Conservation (phyloP, 2,329 filamentous ascomycete genomes). For the Dothideomycetes sp. region DNA sequence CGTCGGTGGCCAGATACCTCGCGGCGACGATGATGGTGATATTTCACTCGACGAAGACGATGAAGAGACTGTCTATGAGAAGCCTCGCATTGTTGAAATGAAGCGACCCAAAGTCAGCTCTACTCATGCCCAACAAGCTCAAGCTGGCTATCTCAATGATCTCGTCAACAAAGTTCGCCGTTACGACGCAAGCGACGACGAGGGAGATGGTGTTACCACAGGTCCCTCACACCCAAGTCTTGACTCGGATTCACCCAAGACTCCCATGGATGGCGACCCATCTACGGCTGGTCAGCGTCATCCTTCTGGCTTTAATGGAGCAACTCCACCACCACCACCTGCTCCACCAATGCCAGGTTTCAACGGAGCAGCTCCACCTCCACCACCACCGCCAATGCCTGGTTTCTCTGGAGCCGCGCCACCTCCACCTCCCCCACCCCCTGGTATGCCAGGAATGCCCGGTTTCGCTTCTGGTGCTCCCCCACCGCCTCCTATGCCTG, state of each 20-base stretch:
- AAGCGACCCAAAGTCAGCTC: constrained; percentile 58
- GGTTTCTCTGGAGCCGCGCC: constrained; percentile 35
- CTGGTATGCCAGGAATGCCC: constrained; percentile 40
- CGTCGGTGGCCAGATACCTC: constrained; percentile 27
- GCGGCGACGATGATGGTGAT: constrained; percentile 28
- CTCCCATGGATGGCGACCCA: constrained; percentile 50
- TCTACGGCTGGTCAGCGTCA: too few relatives aligned
- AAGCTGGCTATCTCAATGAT: constrained; percentile 50
- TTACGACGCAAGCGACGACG: constrained; percentile 64
- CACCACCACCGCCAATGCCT: constrained; percentile 33
- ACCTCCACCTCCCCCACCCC: constrained; percentile 29
- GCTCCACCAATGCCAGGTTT: constrained; percentile 38
- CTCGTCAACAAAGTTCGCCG: constrained; percentile 60
- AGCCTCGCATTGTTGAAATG: constrained; percentile 69
- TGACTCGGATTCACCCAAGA: constrained; percentile 60
- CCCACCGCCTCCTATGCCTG: constrained; percentile 37
- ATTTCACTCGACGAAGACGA: constrained; percentile 47
- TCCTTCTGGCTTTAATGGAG: constrained; percentile 16
- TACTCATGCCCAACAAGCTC: constrained; percentile 19
- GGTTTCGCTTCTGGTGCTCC: constrained; percentile 41
- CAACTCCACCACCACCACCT: constrained; percentile 30
- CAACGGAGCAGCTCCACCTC: constrained; percentile 27
- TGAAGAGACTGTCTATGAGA: constrained; percentile 63
- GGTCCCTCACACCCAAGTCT: constrained; percentile 57
- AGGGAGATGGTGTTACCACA: constrained; percentile 61